A percentile compares a stretch with the other conserved stretches of the same genome.
These are phyloP conservation scores for Purshia tridentata DNA, from an alignment of 306 rosid species.

Conservation along the genomic window DNA sequence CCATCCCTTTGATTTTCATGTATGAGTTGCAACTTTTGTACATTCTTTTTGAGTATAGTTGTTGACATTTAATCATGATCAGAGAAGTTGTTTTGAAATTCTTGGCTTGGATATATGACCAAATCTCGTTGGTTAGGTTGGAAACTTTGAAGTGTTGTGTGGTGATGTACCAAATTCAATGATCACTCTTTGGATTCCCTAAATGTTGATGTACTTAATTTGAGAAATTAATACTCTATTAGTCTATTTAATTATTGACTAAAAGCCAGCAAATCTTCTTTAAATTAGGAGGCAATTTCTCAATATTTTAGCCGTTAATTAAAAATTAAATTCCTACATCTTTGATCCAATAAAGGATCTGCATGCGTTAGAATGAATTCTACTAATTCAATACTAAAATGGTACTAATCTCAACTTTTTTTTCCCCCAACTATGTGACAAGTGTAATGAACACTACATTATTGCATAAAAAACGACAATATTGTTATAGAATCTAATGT, in stretches of 20 bases:
- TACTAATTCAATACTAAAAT: not conserved
- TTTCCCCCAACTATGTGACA: too few relatives aligned
- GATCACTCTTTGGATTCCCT: not conserved
- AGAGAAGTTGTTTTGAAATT: conserved; percentile 12
- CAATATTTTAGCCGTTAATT: not conserved
- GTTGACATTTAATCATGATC: conserved; percentile 1
- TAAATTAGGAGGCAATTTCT: too few relatives aligned
- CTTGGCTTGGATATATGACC: conserved; percentile 22
- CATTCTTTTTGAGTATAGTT: conserved; percentile 36
- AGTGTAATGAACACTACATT: too few relatives aligned
- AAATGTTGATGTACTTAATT: not conserved
- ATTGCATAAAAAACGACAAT: too few relatives aligned
- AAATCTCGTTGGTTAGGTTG: conserved; percentile 23
- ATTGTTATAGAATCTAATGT: too few relatives aligned
- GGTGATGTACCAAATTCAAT: conserved; percentile 5
- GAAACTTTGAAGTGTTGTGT: conserved; percentile 9
- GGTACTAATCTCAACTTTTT: too few relatives aligned
- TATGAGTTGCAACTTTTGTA: conserved; percentile 38
- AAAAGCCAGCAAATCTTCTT: not conserved
- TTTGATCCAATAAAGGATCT: not conserved
- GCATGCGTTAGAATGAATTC: conserved; percentile 15
- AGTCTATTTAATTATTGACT: not conserved
- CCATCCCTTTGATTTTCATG: not conserved
- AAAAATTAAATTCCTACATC: too few relatives aligned
- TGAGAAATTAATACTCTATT: not conserved